Base-by-base conservation (phyloP, 768 basidiomycete genomes). In the Tricholomella constricta region DNA sequence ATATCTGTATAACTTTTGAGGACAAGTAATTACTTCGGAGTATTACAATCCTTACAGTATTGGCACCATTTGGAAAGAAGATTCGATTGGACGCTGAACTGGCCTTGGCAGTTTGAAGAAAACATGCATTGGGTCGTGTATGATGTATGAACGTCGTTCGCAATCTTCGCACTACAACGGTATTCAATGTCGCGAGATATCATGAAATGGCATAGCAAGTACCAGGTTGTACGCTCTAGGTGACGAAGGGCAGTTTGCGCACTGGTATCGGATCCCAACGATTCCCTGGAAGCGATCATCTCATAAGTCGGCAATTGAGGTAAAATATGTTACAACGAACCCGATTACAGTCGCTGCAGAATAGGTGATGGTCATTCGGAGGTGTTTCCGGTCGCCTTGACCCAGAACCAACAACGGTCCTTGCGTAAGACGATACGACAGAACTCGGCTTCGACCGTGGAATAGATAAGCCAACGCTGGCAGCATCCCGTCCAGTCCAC, bases 81-180 rank as follows among this genome's bases (percentile, higher is more conserved):
- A 82, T 59, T 76, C 71, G 3, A 81, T 57, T 5, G 67, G 79
- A 12, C 78, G 75, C 25, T 91, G 79, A 10, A 95, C 86, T 2
- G 89, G 91, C 17, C 90, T 80, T 29, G 85, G 85, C 29, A 98
- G 76, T 63, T 92, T 95, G 77, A 96, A 83, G 72, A 97, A 98
- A 10, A 88, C 73, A 56, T 98, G 94, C 70, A 79, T 80, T 0
- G 92, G 85, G 65, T 96, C 85, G 63, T 98, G 94, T 15, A 91
- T 62, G 6, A 77, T 69, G 63, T 94, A 91, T 0, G 94, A 96
- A 36, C 75, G 78, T 26, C 72, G 70, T 69, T 98, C 94, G 65
- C 94, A 98, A 25, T 74, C 76, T 19, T 82, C 73, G 66, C 95
- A 97, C 94, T 97, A 45, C 29, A 17, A 27, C 6, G 15, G 45